Evolutionary conservation across 208 protist species (phyloP).

Genomic region (Leishmania arabica): DNA sequence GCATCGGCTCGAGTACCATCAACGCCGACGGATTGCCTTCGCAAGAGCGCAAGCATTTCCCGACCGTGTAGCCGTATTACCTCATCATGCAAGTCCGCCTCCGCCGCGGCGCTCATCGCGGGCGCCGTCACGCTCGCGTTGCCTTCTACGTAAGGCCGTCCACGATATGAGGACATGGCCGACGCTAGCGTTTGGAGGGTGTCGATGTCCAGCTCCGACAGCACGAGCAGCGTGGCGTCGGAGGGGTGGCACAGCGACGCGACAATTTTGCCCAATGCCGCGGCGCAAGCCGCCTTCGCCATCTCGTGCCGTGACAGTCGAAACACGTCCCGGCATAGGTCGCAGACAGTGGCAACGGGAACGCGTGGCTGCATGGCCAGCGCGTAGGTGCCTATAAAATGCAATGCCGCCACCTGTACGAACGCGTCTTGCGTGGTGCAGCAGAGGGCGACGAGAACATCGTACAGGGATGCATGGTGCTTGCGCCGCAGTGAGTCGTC

Average conservation of each 20-base stretch:
- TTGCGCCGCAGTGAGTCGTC: slow-evolving; percentile 41
- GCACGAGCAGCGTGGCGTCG: slow-evolving; percentile 10
- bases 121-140: not conserved
- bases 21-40: not conserved
- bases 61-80: slow-evolving; percentile 71
- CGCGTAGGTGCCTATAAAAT: slow-evolving; percentile 61
- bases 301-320: slow-evolving; percentile 60
- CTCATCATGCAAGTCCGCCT: slow-evolving; percentile 44
- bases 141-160: not conserved
- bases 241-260: slow-evolving; percentile 20
- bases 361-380: slow-evolving; percentile 58
- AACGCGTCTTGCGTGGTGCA: slow-evolving; percentile 25
- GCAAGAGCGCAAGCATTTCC: slow-evolving; percentile 38
- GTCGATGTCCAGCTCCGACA: slow-evolving; percentile 27
- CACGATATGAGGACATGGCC: slow-evolving; percentile 45
- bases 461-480: slow-evolving; percentile 38
- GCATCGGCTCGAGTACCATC: not conserved
- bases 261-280: slow-evolving; percentile 47
- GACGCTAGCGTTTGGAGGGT: slow-evolving; percentile 26
- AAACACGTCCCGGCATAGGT: slow-evolving; percentile 78
- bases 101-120: not conserved
- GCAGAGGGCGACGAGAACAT: slow-evolving; percentile 47
- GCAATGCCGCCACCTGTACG: slow-evolving; percentile 74
- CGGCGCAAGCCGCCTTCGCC: slow-evolving; percentile 79
- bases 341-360: slow-evolving; percentile 37